A percentile compares a stretch with the other conserved stretches of the same genome.
Evolutionary conservation across 495 filamentous ascomycete genomes (phyloP).

Genomic region (Penicillium flavigenum): DNA sequence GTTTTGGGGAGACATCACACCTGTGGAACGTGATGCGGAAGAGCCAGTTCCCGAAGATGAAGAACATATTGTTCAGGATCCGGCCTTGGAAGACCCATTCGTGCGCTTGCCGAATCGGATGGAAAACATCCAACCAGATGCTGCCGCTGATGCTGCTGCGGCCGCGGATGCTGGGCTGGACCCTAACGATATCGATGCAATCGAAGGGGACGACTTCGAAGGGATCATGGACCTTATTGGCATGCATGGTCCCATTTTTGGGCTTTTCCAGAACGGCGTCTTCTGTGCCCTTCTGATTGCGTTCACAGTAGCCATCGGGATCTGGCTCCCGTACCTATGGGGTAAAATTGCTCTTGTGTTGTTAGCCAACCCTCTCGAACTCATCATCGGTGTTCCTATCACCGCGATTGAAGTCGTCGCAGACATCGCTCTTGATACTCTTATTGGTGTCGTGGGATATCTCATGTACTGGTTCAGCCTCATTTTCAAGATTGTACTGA

Average conservation of each 20-base stretch:
- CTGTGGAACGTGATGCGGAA: conserved; percentile 32
- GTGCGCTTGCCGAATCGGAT: conserved; percentile 49
- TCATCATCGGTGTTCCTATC: conserved; percentile 67
- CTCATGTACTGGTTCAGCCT: conserved; percentile 54
- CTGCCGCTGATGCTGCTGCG: conserved; percentile 26
- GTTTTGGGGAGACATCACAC: conserved; percentile 62
- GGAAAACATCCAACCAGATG: conserved; percentile 19
- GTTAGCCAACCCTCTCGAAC: conserved; percentile 71
- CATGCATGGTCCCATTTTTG: conserved; percentile 89
- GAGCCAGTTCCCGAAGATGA: conserved; percentile 45
- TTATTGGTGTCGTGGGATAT: conserved; percentile 57
- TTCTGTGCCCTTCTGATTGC: conserved; percentile 91
- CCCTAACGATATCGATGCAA: conserved; percentile 56
- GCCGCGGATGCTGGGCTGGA: conserved; percentile 53
- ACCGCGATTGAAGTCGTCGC: conserved; percentile 66
- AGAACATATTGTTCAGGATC: conserved; percentile 57
- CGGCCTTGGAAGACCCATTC: conserved; percentile 63
- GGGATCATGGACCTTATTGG: conserved; percentile 94
- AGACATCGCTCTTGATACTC: conserved; percentile 65
- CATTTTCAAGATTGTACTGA: conserved; percentile 43
- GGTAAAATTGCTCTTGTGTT: conserved; percentile 80
- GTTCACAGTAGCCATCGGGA: conserved; percentile 74
- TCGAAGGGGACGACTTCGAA: conserved; percentile 94
- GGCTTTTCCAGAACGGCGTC: conserved; percentile 88
- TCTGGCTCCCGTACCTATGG: conserved; percentile 88